Evolutionary conservation across 176 grass and related monocot species (phyloP).

Genomic region (Calamus simplicifolius): DNA sequence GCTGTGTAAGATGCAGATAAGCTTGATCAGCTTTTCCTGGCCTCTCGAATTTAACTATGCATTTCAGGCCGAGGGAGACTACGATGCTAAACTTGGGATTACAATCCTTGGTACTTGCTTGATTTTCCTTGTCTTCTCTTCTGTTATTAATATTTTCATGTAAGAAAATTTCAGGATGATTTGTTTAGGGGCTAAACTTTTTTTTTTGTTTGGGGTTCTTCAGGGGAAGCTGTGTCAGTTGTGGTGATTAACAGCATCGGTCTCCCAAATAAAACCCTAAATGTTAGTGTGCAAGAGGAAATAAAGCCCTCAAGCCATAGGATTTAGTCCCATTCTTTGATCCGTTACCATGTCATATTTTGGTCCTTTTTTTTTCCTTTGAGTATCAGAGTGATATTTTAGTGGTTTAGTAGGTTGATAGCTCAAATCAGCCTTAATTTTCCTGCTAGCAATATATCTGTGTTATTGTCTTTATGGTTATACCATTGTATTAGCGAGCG

Average conservation of each 20-base stretch:
- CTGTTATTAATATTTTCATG: too few relatives aligned
- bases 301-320: not conserved
- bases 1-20: too few relatives aligned
- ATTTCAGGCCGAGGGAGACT: constrained; percentile 77
- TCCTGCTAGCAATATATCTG: too few relatives aligned
- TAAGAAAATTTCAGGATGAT: too few relatives aligned
- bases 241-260: constrained; percentile 84
- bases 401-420: too few relatives aligned
- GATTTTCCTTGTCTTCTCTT: not conserved
- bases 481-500: too few relatives aligned
- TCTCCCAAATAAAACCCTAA: constrained; percentile 90
- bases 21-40: not conserved
- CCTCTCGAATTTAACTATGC: constrained; percentile 1
- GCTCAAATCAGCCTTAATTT: too few relatives aligned
- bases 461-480: too few relatives aligned
- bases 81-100: constrained; percentile 96
- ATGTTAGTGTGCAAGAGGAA: constrained; percentile 90
- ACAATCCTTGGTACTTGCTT: constrained; percentile 80
- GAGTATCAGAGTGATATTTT: too few relatives aligned
- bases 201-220: not conserved
- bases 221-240: constrained; percentile 88
- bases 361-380: too few relatives aligned
- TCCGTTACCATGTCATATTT: too few relatives aligned
- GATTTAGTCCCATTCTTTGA: not conserved
- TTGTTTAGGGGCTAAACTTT: not conserved